Conservation (phyloP, 192 early-diverging fungal species). For the Rhizophagus prolifer region DNA sequence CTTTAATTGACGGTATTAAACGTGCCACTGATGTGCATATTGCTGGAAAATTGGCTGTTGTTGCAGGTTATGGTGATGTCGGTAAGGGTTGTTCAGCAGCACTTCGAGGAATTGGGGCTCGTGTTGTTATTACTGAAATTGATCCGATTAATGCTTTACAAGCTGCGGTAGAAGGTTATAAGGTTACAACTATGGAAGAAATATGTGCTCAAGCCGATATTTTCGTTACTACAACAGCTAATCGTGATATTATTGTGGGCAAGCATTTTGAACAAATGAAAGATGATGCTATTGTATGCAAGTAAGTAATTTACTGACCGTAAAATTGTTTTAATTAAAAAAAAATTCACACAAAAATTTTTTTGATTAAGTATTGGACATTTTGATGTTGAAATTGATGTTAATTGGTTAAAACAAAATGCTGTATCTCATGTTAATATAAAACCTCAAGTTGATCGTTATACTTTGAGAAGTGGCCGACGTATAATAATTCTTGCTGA, state of each 20-base stretch:
- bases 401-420: conserved; percentile 97
- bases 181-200: conserved; percentile 99
- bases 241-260: conserved; percentile 97
- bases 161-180: conserved; percentile 96
- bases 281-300: conserved; percentile 99
- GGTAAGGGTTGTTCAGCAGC: conserved; percentile 99
- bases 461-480: conserved; percentile 83
- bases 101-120: conserved; percentile 96
- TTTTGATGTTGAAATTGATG: conserved; percentile 99
- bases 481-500: conserved; percentile 98
- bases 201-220: conserved; percentile 90
- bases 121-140: conserved; percentile 96
- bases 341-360: no score
- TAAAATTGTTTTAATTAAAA: no score
- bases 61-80: conserved; percentile 99
- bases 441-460: conserved; percentile 99
- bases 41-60: conserved; percentile 97
- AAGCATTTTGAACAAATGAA: conserved; percentile 92
- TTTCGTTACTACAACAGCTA: conserved; percentile 98
- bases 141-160: conserved; percentile 99
- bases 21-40: conserved; percentile 99
- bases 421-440: conserved; percentile 86
- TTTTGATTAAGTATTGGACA: conserved; percentile 78
- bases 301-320: conserved; percentile 35
- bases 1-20: conserved; percentile 96